phyloP scores from a whole-genome alignment of 2,329 filamentous ascomycete species.

The Simplicillium aogashimaense region DNA sequence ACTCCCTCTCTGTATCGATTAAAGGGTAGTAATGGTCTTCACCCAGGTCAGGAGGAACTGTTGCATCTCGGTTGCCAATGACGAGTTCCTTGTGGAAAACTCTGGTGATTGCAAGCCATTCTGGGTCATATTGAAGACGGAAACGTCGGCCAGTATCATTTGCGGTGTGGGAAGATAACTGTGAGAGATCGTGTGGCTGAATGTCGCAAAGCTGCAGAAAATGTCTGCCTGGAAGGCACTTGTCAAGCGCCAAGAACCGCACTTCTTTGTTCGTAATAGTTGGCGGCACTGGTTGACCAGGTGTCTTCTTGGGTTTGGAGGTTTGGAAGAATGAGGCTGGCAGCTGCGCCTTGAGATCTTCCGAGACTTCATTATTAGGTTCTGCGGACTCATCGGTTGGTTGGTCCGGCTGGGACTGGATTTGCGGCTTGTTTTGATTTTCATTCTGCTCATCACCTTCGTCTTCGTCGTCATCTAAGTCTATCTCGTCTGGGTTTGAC shows the following conservation, averaged over 20 bases:
- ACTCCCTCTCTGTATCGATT: constrained; percentile 62
- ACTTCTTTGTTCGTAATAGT: constrained; percentile 71
- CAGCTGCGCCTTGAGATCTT: constrained; percentile 61
- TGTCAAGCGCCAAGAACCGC: constrained; percentile 82
- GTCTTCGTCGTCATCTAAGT: constrained; percentile 54
- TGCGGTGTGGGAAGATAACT: constrained; percentile 11
- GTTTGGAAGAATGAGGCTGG: constrained; percentile 59
- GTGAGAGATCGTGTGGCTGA: constrained; percentile 29
- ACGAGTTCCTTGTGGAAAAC: constrained; percentile 59
- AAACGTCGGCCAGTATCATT: constrained; percentile 29
- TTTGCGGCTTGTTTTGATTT: constrained; percentile 13
- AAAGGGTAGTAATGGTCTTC: constrained; percentile 57
- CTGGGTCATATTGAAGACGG: constrained; percentile 71
- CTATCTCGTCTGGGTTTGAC: constrained; percentile 58
- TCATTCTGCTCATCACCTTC: too few relatives aligned
- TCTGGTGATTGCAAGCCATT: constrained; percentile 91
- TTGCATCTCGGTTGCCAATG: constrained; percentile 49
- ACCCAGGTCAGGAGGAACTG: constrained; percentile 50
- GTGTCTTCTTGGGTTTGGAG: constrained; percentile 26
- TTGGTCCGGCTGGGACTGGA: constrained; percentile 8
- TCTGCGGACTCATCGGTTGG: not conserved
- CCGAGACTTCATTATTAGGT: constrained; percentile 33
- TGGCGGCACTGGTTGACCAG: constrained; percentile 55
- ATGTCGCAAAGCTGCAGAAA: constrained; percentile 75
- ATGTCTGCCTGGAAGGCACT: constrained; percentile 69